Conservation (phyloP, 495 filamentous ascomycete species). For the Podospora anserina region DNA sequence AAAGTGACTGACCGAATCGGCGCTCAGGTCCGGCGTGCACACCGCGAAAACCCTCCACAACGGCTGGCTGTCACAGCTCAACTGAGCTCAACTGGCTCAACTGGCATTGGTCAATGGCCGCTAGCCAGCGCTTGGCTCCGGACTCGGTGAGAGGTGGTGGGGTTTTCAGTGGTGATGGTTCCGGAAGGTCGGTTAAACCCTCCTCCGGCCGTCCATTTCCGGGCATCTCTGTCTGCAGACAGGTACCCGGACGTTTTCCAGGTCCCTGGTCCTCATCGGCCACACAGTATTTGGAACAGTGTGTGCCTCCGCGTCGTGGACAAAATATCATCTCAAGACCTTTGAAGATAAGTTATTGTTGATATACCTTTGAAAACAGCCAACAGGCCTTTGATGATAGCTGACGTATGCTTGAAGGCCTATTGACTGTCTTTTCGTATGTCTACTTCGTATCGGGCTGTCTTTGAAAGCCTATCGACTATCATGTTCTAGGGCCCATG, state of each 20-base stretch:
- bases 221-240: background rate
- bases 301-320: background rate
- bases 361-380: too few species aligned
- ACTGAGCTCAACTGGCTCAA: conserved; percentile 2
- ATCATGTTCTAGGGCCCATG: too few species aligned
- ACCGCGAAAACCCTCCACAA: conserved; percentile 4
- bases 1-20: conserved; percentile 23
- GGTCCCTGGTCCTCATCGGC: background rate
- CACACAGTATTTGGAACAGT: background rate
- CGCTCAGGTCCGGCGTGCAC: conserved; percentile 11
- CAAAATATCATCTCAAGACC: too few species aligned
- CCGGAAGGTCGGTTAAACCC: conserved; percentile 7
- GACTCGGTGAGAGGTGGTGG: conserved; percentile 14
- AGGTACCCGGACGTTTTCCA: background rate
- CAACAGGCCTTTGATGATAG: too few species aligned
- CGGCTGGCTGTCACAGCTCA: conserved; percentile 1
- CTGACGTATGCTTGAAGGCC: too few species aligned
- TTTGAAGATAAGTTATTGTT: too few species aligned
- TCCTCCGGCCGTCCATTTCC: background rate
- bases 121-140: conserved; percentile 17
- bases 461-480: too few species aligned
- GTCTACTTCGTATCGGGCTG: too few species aligned
- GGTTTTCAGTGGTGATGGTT: background rate
- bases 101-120: conserved; percentile 26
- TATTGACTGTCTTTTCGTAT: too few species aligned